phyloP scores from a whole-genome alignment of 2,329 filamentous ascomycete genomes.

The Ophidiomyces ophidiicola region DNA sequence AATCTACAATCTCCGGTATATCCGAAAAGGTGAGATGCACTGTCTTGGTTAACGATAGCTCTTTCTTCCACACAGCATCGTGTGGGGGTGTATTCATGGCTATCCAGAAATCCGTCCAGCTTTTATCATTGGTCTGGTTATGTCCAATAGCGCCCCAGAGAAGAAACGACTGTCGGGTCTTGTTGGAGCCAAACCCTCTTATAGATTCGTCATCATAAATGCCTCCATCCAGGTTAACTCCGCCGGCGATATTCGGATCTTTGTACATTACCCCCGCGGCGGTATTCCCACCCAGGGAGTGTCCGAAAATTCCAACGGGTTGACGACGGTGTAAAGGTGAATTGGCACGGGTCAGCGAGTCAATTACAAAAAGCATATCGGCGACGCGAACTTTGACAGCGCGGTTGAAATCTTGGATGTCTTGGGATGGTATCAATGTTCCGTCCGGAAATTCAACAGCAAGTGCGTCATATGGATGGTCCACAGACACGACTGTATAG shows the following conservation, averaged over 20 bases:
- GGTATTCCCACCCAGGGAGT: conserved; percentile 29
- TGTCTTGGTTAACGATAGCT: conserved; percentile 13
- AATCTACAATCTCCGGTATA: conserved; percentile 15
- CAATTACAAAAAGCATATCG: conserved; percentile 13
- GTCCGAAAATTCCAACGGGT: conserved; percentile 22
- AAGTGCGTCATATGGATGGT: conserved; percentile 18
- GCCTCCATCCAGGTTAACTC: conserved; percentile 27
- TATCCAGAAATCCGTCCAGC: conserved; percentile 16
- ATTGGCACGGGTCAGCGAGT: conserved; percentile 8
- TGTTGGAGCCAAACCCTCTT: conserved; percentile 12
- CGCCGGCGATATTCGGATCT: conserved; percentile 21
- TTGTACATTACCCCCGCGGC: conserved; percentile 18
- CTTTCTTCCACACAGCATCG: conserved; percentile 13
- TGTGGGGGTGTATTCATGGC: conserved; percentile 10
- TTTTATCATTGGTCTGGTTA: conserved; percentile 10
- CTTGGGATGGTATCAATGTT: conserved; percentile 1
- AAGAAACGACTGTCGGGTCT: conserved; percentile 14
- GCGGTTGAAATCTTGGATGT: conserved; percentile 6
- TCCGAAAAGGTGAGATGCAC: conserved; percentile 17
- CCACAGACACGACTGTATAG: conserved; percentile 14
- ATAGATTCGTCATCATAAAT: conserved; percentile 17
- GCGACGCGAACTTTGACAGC: conserved; percentile 13
- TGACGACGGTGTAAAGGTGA: background rate
- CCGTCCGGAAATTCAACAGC: conserved; percentile 19
- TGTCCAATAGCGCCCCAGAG: conserved; percentile 14